Percentiles rank a stretch among this genome's conserved stretches.
These are phyloP conservation scores for Lentinula lateritia DNA, from an alignment of 768 basidiomycete genomes.

Conservation along the genomic window DNA sequence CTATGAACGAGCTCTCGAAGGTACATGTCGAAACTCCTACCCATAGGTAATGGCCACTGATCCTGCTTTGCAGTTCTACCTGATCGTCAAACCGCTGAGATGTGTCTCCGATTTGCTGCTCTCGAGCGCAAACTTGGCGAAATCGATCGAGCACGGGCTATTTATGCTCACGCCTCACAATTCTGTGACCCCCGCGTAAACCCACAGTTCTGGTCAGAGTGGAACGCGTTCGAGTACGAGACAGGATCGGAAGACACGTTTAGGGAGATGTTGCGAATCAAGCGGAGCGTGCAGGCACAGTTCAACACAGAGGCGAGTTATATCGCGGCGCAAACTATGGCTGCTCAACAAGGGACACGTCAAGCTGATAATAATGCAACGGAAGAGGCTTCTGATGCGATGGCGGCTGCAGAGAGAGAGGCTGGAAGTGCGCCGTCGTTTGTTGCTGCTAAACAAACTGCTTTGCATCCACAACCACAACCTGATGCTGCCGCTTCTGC, in stretches of 20 bases:
- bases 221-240: conserved; percentile 98
- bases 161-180: conserved; percentile 96
- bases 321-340: conserved; percentile 84
- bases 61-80: conserved; percentile 52
- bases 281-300: conserved; percentile 95
- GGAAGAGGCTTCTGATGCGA: conserved; percentile 57
- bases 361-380: conserved; percentile 38
- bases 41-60: not conserved
- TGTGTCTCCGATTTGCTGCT: conserved; percentile 94
- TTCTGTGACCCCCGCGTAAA: conserved; percentile 95
- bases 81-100: conserved; percentile 91
- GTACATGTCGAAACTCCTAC: conserved; percentile 18
- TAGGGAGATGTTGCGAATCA: conserved; percentile 91
- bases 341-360: conserved; percentile 55
- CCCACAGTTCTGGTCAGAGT: conserved; percentile 92
- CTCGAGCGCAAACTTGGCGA: conserved; percentile 98
- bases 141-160: conserved; percentile 94
- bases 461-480: conserved; percentile 31
- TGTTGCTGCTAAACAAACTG: conserved; percentile 66
- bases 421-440: conserved; percentile 57
- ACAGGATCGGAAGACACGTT: conserved; percentile 99
- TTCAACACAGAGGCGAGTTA: conserved; percentile 98
- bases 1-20: conserved; percentile 91
- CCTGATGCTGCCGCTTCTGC: conserved; percentile 21
- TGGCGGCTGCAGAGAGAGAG: conserved; percentile 80